These are phyloP conservation scores for Camelina laxa DNA, from an alignment of 345 rosid species.

Conservation along the genomic window DNA sequence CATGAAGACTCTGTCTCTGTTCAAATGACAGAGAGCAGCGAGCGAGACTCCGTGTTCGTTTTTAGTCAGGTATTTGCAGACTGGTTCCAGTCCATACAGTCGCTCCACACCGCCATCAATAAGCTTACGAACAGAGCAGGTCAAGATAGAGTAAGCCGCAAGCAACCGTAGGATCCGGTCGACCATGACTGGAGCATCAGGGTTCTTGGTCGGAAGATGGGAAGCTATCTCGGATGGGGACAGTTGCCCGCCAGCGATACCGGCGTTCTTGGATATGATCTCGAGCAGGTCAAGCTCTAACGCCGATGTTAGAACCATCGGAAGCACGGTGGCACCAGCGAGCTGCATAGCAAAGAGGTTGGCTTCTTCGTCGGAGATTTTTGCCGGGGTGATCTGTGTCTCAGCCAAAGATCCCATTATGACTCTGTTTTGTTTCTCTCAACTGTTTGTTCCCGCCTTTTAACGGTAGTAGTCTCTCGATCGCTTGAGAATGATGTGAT, in stretches of 20 bases:
- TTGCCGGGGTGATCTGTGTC: too few species aligned
- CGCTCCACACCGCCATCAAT: constrained; percentile 59
- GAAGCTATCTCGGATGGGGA: constrained; percentile 66
- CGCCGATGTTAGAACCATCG: constrained; percentile 83
- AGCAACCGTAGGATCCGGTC: constrained; percentile 73
- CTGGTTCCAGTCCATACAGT: constrained; percentile 73
- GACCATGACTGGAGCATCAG: constrained; percentile 66
- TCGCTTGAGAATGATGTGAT: too few species aligned
- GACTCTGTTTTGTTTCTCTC: too few species aligned
- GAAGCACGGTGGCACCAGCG: constrained; percentile 69
- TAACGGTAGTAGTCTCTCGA: too few species aligned
- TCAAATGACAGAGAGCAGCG: constrained; percentile 68
- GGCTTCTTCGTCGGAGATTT: constrained; percentile 59
- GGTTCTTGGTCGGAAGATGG: constrained; percentile 70
- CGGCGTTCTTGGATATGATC: constrained; percentile 58
- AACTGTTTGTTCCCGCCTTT: too few species aligned
- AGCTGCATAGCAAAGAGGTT: constrained; percentile 74
- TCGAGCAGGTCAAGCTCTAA: constrained; percentile 82
- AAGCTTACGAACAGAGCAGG: constrained; percentile 49
- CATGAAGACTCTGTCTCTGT: constrained; percentile 79
- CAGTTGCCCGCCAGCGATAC: constrained; percentile 53
- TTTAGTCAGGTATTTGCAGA: constrained; percentile 70
- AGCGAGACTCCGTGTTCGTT: constrained; percentile 76
- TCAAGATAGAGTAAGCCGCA: constrained; percentile 65
- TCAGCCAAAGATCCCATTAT: too few species aligned